A percentile compares a stretch with the other conserved stretches of the same genome.
Conservation (phyloP, 2,329 filamentous ascomycete species). For the Ambrosiella cleistominuta region DNA sequence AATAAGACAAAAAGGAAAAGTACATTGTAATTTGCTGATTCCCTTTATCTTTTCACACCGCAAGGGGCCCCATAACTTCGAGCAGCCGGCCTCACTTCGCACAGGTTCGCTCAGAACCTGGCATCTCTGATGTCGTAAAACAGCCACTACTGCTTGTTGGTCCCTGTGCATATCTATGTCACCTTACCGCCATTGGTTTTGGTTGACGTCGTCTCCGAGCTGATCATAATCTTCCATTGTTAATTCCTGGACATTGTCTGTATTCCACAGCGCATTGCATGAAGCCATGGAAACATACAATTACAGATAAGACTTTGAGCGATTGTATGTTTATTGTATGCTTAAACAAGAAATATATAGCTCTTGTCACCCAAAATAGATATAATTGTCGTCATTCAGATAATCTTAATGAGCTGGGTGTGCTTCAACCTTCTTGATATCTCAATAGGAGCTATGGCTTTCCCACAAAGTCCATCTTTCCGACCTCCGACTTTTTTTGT, state of each 20-base stretch:
- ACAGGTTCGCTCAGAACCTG: constrained; percentile 2
- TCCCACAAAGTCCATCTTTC: neutral
- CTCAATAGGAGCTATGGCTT: neutral
- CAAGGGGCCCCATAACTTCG: too few relatives aligned
- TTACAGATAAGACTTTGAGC: neutral
- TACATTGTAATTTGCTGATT: neutral
- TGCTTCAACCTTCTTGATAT: constrained; percentile 2
- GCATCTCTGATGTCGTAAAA: neutral
- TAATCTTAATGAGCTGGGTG: neutral
- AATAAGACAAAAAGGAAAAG: neutral
- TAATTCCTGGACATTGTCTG: neutral
- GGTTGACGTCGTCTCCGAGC: neutral
- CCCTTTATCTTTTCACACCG: neutral
- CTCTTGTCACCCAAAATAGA: neutral
- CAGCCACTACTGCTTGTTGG: neutral
- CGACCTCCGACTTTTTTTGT: neutral
- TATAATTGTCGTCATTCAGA: neutral
- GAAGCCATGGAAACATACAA: neutral
- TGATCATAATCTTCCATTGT: neutral
- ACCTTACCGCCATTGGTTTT: neutral
- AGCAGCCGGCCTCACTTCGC: neutral
- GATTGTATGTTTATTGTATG: neutral
- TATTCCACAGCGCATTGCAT: neutral
- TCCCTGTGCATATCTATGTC: neutral
- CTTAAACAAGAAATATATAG: neutral